Percentiles rank a stretch among this genome's conserved stretches.
phyloP scores from a whole-genome alignment of 2,329 filamentous ascomycete species.

The Pestalotiopsis sp. region DNA sequence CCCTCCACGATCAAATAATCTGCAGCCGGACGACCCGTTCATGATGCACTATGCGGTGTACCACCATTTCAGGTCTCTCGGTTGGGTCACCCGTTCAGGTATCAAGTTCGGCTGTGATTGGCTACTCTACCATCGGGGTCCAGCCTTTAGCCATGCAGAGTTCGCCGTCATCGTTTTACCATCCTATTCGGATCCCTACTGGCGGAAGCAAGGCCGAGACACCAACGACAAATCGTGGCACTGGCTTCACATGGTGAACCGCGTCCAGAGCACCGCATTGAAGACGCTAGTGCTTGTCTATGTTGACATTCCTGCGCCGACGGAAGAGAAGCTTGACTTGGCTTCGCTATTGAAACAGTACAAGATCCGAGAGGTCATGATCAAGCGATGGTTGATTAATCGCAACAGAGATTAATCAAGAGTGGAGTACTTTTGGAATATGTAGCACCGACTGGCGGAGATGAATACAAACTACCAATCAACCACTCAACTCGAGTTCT shows the following conservation, averaged over 20 bases:
- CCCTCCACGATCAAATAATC: conserved; percentile 53
- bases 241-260: conserved; percentile 86
- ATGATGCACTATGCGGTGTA: conserved; percentile 86
- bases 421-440: not conserved
- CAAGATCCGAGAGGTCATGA: conserved; percentile 76
- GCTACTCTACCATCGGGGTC: conserved; percentile 90
- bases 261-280: conserved; percentile 85
- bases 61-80: conserved; percentile 93
- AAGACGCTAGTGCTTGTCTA: conserved; percentile 91
- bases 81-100: conserved; percentile 91
- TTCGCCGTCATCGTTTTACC: conserved; percentile 87
- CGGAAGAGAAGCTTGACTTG: conserved; percentile 57
- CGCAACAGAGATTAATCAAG: conserved; percentile 54
- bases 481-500: too few species aligned
- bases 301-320: conserved; percentile 82
- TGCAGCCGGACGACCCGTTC: conserved; percentile 81
- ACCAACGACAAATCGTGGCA: conserved; percentile 65
- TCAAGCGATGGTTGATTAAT: conserved; percentile 85
- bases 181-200: conserved; percentile 75
- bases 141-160: conserved; percentile 93
- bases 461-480: too few species aligned
- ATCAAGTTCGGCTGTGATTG: conserved; percentile 96
- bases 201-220: conserved; percentile 61
- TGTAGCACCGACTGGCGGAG: not conserved
- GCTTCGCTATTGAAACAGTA: conserved; percentile 69